Evolutionary conservation across 1,139 yeast genomes (phyloP).

Genomic region (Pichia terricola): DNA sequence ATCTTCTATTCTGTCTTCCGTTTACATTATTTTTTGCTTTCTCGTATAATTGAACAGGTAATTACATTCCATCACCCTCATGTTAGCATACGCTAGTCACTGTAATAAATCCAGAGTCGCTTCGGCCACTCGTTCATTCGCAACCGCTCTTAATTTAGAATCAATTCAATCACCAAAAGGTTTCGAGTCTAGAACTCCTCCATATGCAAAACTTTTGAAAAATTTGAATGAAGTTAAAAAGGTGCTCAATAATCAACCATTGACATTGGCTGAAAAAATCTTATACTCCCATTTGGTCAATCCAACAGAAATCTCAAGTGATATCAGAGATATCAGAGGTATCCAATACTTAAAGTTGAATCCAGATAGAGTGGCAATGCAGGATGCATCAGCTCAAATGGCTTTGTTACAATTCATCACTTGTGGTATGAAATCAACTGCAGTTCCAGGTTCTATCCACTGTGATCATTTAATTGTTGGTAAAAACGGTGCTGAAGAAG

Average conservation of each 20-base stretch:
- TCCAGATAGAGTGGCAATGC: conserved; percentile 99
- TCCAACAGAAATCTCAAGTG: conserved; percentile 63
- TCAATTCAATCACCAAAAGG: conserved; percentile 42
- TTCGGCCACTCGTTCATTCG: conserved; percentile 16
- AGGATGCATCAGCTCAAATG: conserved; percentile 98
- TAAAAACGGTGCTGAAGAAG: conserved; percentile 78
- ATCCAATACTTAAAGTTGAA: conserved; percentile 73
- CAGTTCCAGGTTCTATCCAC: conserved; percentile 91
- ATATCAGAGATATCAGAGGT: conserved; percentile 63
- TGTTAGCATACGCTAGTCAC: conserved; percentile 9
- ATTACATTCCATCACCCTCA: not conserved
- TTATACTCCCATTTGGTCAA: conserved; percentile 81
- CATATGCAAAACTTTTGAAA: conserved; percentile 64
- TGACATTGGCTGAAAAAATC: conserved; percentile 89
- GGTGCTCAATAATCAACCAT: conserved; percentile 59
- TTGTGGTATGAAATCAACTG: conserved; percentile 76
- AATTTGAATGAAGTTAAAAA: conserved; percentile 55
- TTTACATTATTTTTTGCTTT: too few relatives aligned
- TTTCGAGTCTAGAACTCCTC: conserved; percentile 68
- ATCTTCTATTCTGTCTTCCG: too few relatives aligned
- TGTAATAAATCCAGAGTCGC: conserved; percentile 2
- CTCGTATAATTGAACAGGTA: too few relatives aligned
- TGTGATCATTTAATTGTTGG: conserved; percentile 98
- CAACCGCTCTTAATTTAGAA: conserved; percentile 17
- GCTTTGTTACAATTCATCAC: conserved; percentile 96